Conservation (phyloP, 2,329 filamentous ascomycete genomes). For the Nemania sp. region DNA sequence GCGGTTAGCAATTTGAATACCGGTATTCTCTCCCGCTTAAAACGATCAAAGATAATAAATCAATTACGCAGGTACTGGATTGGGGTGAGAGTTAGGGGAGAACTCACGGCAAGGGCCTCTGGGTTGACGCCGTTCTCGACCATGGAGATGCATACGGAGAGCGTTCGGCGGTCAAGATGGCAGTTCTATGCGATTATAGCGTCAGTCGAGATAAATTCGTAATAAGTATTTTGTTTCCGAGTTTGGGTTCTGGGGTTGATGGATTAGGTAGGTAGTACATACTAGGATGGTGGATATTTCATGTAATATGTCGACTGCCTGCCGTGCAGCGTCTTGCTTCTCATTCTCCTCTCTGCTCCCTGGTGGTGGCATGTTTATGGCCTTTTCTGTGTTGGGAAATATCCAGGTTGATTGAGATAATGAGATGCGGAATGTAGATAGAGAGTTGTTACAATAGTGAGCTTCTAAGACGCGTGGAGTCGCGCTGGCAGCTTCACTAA, state of each 20-base stretch:
- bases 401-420: not conserved
- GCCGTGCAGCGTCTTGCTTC: conserved; percentile 81
- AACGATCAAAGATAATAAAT: not conserved
- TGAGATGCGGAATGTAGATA: not conserved
- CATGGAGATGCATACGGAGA: conserved; percentile 95
- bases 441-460: conserved; percentile 15
- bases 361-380: conserved; percentile 39
- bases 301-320: conserved; percentile 84
- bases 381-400: not conserved
- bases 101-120: conserved; percentile 87
- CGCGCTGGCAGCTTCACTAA: conserved; percentile 20
- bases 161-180: conserved; percentile 86
- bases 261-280: conserved; percentile 55
- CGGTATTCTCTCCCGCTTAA: not conserved
- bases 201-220: not conserved
- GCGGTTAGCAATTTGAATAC: not conserved
- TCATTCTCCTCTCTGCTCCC: conserved; percentile 63
- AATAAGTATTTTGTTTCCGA: not conserved
- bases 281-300: conserved; percentile 93
- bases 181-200: conserved; percentile 76
- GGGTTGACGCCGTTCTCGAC: conserved; percentile 98
- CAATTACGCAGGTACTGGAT: not conserved
- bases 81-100: conserved; percentile 12
- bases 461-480: conserved; percentile 37
- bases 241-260: not conserved